Percentiles rank a stretch among this genome's conserved stretches.
These are phyloP conservation scores for Talaromyces borbonicus DNA, from an alignment of 495 filamentous ascomycete genomes.

Conservation along the genomic window DNA sequence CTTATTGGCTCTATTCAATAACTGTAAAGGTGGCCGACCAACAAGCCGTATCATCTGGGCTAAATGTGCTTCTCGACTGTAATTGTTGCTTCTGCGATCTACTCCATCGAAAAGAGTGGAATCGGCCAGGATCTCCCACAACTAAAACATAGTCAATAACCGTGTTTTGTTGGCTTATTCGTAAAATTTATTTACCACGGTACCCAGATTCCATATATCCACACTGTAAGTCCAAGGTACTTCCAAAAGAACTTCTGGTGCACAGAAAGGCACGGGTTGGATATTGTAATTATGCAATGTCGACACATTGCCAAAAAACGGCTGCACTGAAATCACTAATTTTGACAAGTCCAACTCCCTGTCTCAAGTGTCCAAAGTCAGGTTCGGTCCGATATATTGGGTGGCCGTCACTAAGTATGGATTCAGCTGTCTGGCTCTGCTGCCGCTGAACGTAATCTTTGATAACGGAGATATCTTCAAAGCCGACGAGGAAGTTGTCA, in stretches of 20 bases:
- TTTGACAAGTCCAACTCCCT: constrained; percentile 11
- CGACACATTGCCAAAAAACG: constrained; percentile 14
- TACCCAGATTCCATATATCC: constrained; percentile 32
- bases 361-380: constrained; percentile 21
- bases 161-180: constrained; percentile 1
- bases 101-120: constrained; percentile 17
- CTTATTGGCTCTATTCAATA: constrained; percentile 15
- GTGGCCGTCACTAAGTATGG: constrained; percentile 13
- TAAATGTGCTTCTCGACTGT: constrained; percentile 19
- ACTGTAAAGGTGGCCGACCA: constrained; percentile 17
- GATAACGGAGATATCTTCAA: constrained; percentile 25
- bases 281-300: constrained; percentile 21
- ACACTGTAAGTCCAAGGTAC: constrained; percentile 27
- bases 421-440: constrained; percentile 17
- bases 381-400: constrained; percentile 23
- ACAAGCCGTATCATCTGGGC: constrained; percentile 30
- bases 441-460: constrained; percentile 18
- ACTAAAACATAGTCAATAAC: constrained; percentile 11
- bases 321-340: constrained; percentile 32
- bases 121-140: constrained; percentile 25
- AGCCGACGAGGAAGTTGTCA: constrained; percentile 27
- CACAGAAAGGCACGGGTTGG: constrained; percentile 19
- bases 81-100: constrained; percentile 13
- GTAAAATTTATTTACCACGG: constrained; percentile 15
- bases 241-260: constrained; percentile 26